Evolutionary conservation across 2,329 filamentous ascomycete species (phyloP).

Genomic region (Fusarium pseudonygamai): DNA sequence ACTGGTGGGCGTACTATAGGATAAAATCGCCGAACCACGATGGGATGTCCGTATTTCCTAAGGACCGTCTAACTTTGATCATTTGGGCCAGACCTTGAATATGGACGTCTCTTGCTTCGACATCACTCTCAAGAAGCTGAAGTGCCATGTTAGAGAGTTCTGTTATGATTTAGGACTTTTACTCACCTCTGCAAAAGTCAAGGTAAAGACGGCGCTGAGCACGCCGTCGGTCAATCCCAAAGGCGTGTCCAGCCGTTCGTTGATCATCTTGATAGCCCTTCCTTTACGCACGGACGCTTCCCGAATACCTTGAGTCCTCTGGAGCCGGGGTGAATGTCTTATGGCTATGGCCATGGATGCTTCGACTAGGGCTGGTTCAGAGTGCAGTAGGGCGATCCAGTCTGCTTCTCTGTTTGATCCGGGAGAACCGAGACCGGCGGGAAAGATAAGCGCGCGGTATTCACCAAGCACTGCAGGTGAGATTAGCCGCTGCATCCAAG

Average conservation of each 20-base stretch:
- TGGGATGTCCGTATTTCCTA: not conserved
- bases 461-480: not conserved
- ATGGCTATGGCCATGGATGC: conserved; percentile 36
- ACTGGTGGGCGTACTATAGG: not conserved
- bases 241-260: conserved; percentile 5
- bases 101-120: conserved; percentile 11
- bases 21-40: conserved; percentile 16
- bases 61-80: conserved; percentile 10
- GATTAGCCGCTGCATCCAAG: not conserved
- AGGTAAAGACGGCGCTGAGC: conserved; percentile 34
- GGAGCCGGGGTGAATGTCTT: not conserved
- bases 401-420: conserved; percentile 4
- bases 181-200: conserved; percentile 28
- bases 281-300: not conserved
- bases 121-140: conserved; percentile 29
- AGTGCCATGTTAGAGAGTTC: not conserved
- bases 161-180: fast-evolving
- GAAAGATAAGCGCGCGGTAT: conserved; percentile 7
- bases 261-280: conserved; percentile 29
- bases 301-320: not conserved
- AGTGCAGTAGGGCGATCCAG: conserved; percentile 29
- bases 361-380: conserved; percentile 41
- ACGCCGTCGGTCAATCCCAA: conserved; percentile 24
- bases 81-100: conserved; percentile 21
- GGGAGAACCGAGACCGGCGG: not conserved